Evolutionary conservation across 176 grass and related monocot species (phyloP).

Genomic region (Hyparrhenia diplandra): DNA sequence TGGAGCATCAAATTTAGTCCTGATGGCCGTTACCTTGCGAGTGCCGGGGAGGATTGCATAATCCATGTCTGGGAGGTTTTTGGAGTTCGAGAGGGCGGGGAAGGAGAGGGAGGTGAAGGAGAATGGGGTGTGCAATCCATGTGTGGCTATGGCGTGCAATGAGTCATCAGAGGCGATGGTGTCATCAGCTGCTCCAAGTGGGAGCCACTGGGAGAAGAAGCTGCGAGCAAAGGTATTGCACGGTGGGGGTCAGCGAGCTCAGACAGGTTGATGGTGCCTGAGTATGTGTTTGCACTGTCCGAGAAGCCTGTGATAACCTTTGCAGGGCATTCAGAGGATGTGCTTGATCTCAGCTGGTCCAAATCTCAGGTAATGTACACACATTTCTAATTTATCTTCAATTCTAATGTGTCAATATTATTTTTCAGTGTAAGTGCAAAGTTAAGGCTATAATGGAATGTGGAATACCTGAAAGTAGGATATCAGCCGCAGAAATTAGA

Average conservation of each 20-base stretch:
- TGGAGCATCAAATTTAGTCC: constrained; percentile 92
- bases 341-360: constrained; percentile 98
- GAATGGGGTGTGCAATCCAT: constrained; percentile 47
- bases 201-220: constrained; percentile 68
- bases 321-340: constrained; percentile 71
- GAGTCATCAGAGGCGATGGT: constrained; percentile 31
- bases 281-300: constrained; percentile 82
- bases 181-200: constrained; percentile 16
- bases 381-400: constrained; percentile 7
- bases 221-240: constrained; percentile 27
- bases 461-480: constrained; percentile 14
- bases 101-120: constrained; percentile 36
- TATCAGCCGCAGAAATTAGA: neutral
- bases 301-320: constrained; percentile 90
- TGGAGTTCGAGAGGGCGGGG: constrained; percentile 47
- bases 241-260: constrained; percentile 39
- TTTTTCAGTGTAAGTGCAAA: neutral
- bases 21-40: constrained; percentile 85
- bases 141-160: constrained; percentile 41
- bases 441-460: neutral
- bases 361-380: constrained; percentile 74
- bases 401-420: constrained; percentile 17
- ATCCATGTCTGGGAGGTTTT: constrained; percentile 96
- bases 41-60: constrained; percentile 77
- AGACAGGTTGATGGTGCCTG: constrained; percentile 67